Evolutionary conservation across 2,329 filamentous ascomycete genomes (phyloP), one percentile per base, ranked within the genome.

Genomic region (Gremmenia infestans): DNA sequence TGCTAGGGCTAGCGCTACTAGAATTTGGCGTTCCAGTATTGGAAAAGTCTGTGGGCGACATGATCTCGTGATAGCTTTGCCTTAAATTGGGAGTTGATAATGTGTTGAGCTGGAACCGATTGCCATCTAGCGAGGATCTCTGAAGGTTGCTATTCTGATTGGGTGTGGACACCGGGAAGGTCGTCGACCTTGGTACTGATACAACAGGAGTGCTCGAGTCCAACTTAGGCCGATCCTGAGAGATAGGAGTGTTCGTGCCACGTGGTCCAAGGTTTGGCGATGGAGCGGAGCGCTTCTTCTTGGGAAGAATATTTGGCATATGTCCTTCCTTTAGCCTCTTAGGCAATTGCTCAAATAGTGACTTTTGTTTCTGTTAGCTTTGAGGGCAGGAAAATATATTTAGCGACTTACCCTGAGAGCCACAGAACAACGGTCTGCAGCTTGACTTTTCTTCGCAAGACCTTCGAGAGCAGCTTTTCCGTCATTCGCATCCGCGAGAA

Each of bases 321-420:
- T 75, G 49, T 67, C 72, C 54, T 73, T 81, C 76, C 64, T 85
- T 86, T 36, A 95, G 75, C 55, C 81, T 81, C 50, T 88, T 86
- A 1, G 92, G 91, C 1, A 97, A 73, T 67, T 91, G 84, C 58
- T 94, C 89, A 69, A 97, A 97, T 7, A 97, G 79, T 49, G 79
- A 79, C 89, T 94, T 64, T 12, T 37, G 48, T 53, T 49, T 49
- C 68, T 56, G 67, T 68, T 58, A 67, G 59, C 19, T 52, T 15
- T 11, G 17, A 14, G n/a, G 22, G 22, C 15, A 45, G 14, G 48
- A 56, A 11, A 5, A 32, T n/a, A 39, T 35, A 23, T 32, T 45
- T 23, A 15, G 35, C 43, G 4, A 74, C 83, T 71, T 78, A 93
- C 90, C 68, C 85, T 82, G 28, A 99, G 78, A 42, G 89, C 87